Evolutionary conservation across 2,329 filamentous ascomycete genomes (phyloP).

Genomic region (Volutella citrinella): DNA sequence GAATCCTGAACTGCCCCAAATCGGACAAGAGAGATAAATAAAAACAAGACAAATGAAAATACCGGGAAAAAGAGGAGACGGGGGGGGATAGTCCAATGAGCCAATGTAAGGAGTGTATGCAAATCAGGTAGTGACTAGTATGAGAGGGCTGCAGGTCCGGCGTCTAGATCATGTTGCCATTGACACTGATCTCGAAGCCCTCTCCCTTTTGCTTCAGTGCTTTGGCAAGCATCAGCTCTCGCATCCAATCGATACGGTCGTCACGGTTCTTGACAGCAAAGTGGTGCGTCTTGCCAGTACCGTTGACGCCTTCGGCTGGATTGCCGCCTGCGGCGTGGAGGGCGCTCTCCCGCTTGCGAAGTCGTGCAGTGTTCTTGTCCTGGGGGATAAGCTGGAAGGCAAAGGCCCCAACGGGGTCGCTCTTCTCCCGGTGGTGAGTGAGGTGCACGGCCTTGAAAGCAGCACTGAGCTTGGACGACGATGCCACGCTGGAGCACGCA

Average conservation of each 20-base stretch:
- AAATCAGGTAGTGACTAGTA: background rate
- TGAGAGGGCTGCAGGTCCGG: background rate
- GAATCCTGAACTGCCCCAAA: conserved; percentile 17
- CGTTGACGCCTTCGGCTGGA: conserved; percentile 49
- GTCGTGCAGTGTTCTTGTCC: conserved; percentile 50
- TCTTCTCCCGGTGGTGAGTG: conserved; percentile 50
- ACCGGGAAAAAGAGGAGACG: background rate
- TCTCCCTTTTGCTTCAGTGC: conserved; percentile 80
- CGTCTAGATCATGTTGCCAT: conserved; percentile 69
- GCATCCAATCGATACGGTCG: conserved; percentile 96
- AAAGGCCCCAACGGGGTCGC: conserved; percentile 64
- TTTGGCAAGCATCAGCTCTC: conserved; percentile 88
- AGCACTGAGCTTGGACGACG: conserved; percentile 76
- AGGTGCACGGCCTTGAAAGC: conserved; percentile 80
- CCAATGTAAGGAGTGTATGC: conserved; percentile 3
- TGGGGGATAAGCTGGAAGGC: conserved; percentile 83
- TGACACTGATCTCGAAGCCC: conserved; percentile 78
- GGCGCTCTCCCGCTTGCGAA: conserved; percentile 53
- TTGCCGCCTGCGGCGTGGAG: conserved; percentile 31
- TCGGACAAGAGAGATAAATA: conserved; percentile 7
- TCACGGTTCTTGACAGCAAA: conserved; percentile 86
- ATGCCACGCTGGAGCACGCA: conserved; percentile 74
- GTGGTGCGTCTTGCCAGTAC: conserved; percentile 81
- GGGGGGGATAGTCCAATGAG: background rate
- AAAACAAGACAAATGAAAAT: conserved; percentile 1